These are phyloP conservation scores for Saccharomycopsis babjevae DNA, from an alignment of 805 yeast species.

Conservation along the genomic window DNA sequence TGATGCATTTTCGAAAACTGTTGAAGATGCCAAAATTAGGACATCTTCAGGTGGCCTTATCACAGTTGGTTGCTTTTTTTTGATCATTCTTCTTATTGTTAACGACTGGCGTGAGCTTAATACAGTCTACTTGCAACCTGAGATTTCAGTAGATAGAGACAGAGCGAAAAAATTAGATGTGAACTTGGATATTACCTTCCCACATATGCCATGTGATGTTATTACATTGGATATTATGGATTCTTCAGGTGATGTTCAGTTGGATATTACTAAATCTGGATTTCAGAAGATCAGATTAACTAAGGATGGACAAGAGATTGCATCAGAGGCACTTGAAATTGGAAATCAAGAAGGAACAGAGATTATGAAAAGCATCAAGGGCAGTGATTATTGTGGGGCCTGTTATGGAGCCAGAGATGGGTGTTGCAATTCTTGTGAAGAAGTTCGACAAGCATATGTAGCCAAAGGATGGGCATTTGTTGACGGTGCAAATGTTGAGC, in stretches of 20 bases:
- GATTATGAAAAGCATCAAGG: slow-evolving; percentile 16
- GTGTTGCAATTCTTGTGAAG: slow-evolving; percentile 81
- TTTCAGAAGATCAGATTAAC: slow-evolving; percentile 61
- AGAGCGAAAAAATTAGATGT: slow-evolving; percentile 66
- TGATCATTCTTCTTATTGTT: slow-evolving; percentile 51
- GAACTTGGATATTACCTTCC: slow-evolving; percentile 74
- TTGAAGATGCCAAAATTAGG: slow-evolving; percentile 82
- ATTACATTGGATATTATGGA: slow-evolving; percentile 82
- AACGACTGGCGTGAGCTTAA: slow-evolving; percentile 74
- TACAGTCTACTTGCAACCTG: slow-evolving; percentile 60
- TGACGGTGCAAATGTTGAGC: slow-evolving; percentile 80
- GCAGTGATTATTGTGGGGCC: slow-evolving; percentile 61
- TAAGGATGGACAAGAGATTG: slow-evolving; percentile 38
- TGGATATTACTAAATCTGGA: slow-evolving; percentile 60
- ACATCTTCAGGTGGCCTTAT: slow-evolving; percentile 88
- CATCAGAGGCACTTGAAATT: slow-evolving; percentile 30
- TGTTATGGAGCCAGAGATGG: slow-evolving; percentile 73
- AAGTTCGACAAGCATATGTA: slow-evolving; percentile 73
- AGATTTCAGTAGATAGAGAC: slow-evolving; percentile 81
- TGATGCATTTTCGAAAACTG: slow-evolving; percentile 91
- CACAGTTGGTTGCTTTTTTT: slow-evolving; percentile 56
- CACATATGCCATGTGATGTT: slow-evolving; percentile 75
- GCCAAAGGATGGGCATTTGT: slow-evolving; percentile 75
- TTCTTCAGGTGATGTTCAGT: slow-evolving; percentile 72
- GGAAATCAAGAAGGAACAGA: slow-evolving; percentile 24